These are phyloP conservation scores for Penicillium verrucosum DNA, from an alignment of 2,329 filamentous ascomycete species.

Conservation along the genomic window DNA sequence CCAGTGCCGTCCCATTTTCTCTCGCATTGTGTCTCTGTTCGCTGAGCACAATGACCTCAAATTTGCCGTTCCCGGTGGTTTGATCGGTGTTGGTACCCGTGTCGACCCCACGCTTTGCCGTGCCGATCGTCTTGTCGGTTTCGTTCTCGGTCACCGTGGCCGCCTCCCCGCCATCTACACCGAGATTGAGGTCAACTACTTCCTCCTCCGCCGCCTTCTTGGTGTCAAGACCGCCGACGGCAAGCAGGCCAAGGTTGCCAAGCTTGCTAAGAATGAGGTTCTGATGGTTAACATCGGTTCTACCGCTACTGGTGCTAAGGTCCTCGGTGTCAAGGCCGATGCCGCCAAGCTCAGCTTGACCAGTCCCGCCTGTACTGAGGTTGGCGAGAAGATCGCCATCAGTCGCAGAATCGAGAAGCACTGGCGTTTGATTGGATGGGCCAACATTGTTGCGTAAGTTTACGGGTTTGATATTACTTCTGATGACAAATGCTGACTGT, in stretches of 20 bases:
- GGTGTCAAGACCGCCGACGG: slow-evolving; percentile 97
- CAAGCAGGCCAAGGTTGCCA: slow-evolving; percentile 99
- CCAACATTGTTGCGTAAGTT: slow-evolving; percentile 64
- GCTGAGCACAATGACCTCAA: slow-evolving; percentile 98
- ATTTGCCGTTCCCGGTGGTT: slow-evolving; percentile 93
- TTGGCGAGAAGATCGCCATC: slow-evolving; percentile 96
- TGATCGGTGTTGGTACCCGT: slow-evolving; percentile 96
- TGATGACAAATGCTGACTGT: slow-evolving; percentile 3
- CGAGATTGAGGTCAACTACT: slow-evolving; percentile 99
- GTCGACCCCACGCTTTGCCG: slow-evolving; percentile 97
- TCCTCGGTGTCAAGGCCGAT: slow-evolving; percentile 95
- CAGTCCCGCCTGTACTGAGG: slow-evolving; percentile 90
- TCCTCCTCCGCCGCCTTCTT: slow-evolving; percentile 86
- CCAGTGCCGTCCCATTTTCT: slow-evolving; percentile 96
- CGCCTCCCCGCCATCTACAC: slow-evolving; percentile 94
- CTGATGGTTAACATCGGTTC: slow-evolving; percentile 99
- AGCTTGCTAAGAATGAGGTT: slow-evolving; percentile 96
- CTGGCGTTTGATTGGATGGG: slow-evolving; percentile 93
- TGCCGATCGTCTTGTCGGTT: slow-evolving; percentile 97
- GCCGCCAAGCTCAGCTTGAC: slow-evolving; percentile 92
- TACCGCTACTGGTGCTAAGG: slow-evolving; percentile 95
- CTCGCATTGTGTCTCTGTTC: slow-evolving; percentile 88
- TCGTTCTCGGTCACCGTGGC: slow-evolving; percentile 93
- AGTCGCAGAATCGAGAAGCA: slow-evolving; percentile 98
- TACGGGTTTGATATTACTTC: not conserved